Base-by-base conservation (phyloP, 768 basidiomycete species). In the Lanmaoa pseudosensibilis region DNA sequence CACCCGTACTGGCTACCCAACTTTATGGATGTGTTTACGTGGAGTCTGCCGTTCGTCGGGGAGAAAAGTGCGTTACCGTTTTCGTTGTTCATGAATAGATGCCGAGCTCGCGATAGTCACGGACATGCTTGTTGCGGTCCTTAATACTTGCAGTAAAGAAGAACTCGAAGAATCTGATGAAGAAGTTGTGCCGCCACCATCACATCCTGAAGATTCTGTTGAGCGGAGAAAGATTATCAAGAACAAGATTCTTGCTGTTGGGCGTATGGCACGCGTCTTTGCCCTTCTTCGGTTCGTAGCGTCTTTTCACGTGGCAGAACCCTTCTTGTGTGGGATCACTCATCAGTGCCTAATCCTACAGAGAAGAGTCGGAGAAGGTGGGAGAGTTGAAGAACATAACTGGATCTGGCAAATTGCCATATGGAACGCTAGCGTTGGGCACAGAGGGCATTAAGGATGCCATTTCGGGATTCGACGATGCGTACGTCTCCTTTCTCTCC, bases 1-100 rank as follows among this genome's bases (percentile, higher is more conserved):
- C 95, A 97, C 65, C 88, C 88, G 9, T 98, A 98, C 71, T 98
- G 96, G 96, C 77, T 99, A 52, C 97, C 97, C 5, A 99, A 99
- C 73, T 99, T 99, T 68, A 98, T 98, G 95, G 96, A 98, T 65
- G 95, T 95, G 23, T 99, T 99, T 70, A 98, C 97, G 0, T 99
- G 97, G 97, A 92, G 89, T 78, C 74, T 99, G 56, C 97, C 97
- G 1, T 98, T 98, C 67, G 97, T 99, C 8, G 97, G 95, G 60
- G 91, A 95, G 74, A 98, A 99, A 76, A 98, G 96, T 93, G 84
- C 47, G 51, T 38, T 37, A 2, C 15, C 0, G 9, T 21, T 9
- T 33, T 46, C 18, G 27, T 27, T 23, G 7, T 46, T 40, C 5
- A 6, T 5, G 43, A 34, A 27, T 7, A 1, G 30, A 19, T 11